Base-by-base conservation (phyloP, 2,329 filamentous ascomycete genomes). In the Trichoderma pleuroti region DNA sequence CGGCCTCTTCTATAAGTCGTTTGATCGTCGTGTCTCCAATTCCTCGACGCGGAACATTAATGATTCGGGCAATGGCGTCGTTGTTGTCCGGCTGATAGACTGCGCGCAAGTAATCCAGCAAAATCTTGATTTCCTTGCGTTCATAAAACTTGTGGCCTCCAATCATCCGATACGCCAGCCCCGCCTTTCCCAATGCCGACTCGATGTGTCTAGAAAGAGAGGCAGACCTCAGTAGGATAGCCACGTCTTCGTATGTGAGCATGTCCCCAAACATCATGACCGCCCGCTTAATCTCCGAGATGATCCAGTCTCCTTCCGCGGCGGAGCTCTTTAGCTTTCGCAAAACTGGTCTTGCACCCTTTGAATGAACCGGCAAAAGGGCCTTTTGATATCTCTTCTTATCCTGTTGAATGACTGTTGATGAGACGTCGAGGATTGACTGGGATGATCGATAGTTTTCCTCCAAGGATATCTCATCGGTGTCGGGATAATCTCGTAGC, bases 371-470 rank as follows among this genome's bases (percentile, higher is more conserved):
- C 2, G 96, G 89, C 63, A 93, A 85, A 39, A 99, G 83, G 42
- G 86, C 87, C 78, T 98, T 98, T 70, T 92, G 86, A 66, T 94
- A 96, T 71, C 95, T 87, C 42, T 87, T 88, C 63, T 87, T 87
- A 79, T 99, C 95, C 80, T 98, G 95, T 79, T 98, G 91, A 72
- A 99, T 98, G 61, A 99, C 90, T 72, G 91, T 88, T 72, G 97
- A 86, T 0, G 96, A 94, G 7, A 92, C 89, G 71, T 88, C 86
- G 28, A 98, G 84, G 71, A 99, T 98, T 9, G 90, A 90, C 49
- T 91, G 93, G 0, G 94, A 97, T 1, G 95, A 98, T 26, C 95
- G 89, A 78, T 99, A 99, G 76, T 98, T 99, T 76, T 98, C 92
- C 78, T 98, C 93, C 3, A 99, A 84, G 7, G 95, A 90, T 57